Conservation (phyloP, 176 grass and related monocot species). For the Puccinellia tenuiflora region DNA sequence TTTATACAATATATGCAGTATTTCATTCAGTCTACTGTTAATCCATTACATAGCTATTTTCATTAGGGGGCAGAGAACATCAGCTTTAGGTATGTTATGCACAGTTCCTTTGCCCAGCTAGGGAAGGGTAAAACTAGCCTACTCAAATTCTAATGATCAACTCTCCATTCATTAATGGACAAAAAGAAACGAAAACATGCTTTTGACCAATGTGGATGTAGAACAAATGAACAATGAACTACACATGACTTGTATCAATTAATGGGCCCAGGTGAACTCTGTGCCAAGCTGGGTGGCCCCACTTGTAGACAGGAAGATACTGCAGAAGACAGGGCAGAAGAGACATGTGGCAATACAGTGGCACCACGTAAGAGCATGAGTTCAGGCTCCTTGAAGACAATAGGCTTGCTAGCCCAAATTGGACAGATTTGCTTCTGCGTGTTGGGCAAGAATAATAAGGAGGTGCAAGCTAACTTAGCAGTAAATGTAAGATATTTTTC, state of each 20-base stretch:
- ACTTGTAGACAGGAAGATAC: not conserved
- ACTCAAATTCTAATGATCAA: not conserved
- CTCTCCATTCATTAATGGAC: not conserved
- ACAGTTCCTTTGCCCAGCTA: not conserved
- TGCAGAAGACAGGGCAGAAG: not conserved
- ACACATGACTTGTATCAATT: not conserved
- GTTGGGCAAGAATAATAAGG: not conserved
- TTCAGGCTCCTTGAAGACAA: not conserved
- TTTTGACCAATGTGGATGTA: not conserved
- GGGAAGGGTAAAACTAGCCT: not conserved
- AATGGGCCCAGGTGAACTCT: not conserved
- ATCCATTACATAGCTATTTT: not conserved
- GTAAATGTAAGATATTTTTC: not conserved
- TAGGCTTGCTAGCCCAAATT: not conserved
- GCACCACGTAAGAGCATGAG: not conserved
- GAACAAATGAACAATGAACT: not conserved
- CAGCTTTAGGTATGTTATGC: not conserved
- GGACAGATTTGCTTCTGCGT: not conserved
- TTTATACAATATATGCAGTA: not conserved
- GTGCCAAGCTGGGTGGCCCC: not conserved
- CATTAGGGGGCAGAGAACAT: not conserved
- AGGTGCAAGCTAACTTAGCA: not conserved
- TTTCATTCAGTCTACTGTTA: not conserved
- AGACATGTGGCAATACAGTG: not conserved
- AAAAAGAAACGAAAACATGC: not conserved